Conservation (phyloP, 2,329 filamentous ascomycete genomes). For the Hirsutella rhossiliensis region DNA sequence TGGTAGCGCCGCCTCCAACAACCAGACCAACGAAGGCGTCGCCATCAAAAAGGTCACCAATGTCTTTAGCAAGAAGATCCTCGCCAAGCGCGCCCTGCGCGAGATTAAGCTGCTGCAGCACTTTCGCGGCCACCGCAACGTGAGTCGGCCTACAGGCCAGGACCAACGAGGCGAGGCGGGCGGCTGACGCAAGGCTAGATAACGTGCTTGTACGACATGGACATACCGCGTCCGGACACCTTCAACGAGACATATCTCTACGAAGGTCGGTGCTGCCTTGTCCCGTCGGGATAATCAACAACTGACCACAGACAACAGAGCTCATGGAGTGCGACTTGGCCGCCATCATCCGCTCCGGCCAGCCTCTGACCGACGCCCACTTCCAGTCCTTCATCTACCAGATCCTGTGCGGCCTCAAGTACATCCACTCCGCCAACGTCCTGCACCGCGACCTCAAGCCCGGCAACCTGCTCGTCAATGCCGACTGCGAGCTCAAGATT, state of each 20-base stretch:
- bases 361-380: conserved; percentile 93
- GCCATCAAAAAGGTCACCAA: conserved; percentile 99
- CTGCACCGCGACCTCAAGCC: conserved; percentile 95
- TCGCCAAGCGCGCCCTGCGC: conserved; percentile 92
- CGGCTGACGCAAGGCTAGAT: conserved; percentile 45
- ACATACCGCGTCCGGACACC: conserved; percentile 91
- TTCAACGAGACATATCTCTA: conserved; percentile 99
- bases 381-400: conserved; percentile 99
- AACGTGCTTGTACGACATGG: conserved; percentile 98
- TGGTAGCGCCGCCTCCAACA: conserved; percentile 78
- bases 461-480: conserved; percentile 93
- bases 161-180: too few species aligned
- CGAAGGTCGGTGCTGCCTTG: conserved; percentile 55
- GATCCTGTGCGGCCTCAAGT: conserved; percentile 96
- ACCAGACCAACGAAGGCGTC: conserved; percentile 80
- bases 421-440: conserved; percentile 97
- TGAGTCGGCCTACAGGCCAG: conserved; percentile 40
- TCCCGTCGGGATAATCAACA: too few species aligned
- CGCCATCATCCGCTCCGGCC: conserved; percentile 93
- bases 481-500: conserved; percentile 98
- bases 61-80: conserved; percentile 99
- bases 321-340: conserved; percentile 98
- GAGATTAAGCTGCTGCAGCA: conserved; percentile 99
- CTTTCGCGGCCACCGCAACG: conserved; percentile 82
- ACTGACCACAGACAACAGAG: conserved; percentile 40